A percentile compares a stretch with the other conserved stretches of the same genome.
These are phyloP conservation scores for Parachaetomium inaequale DNA, from an alignment of 495 filamentous ascomycete genomes.

Conservation along the genomic window DNA sequence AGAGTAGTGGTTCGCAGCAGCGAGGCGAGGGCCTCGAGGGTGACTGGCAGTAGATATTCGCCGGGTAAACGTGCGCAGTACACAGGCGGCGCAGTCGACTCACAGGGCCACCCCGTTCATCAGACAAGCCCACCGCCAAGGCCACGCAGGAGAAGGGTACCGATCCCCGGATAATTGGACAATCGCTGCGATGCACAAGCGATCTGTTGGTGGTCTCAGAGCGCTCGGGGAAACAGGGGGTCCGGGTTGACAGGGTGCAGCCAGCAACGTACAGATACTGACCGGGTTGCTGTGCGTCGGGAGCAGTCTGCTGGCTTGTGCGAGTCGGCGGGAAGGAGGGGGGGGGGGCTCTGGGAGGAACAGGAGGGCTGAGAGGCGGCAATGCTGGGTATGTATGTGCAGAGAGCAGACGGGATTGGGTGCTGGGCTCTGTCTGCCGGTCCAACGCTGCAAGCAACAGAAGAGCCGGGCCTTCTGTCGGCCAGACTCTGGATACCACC, in stretches of 20 bases:
- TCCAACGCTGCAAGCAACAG: constrained; percentile 18
- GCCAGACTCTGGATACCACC: constrained; percentile 28
- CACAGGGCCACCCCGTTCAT: constrained; percentile 17
- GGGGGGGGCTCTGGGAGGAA: constrained; percentile 1
- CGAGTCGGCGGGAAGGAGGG: background rate
- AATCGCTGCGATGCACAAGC: constrained; percentile 26
- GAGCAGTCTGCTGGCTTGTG: constrained; percentile 7
- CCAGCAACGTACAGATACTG: constrained; percentile 15
- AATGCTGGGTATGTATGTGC: constrained; percentile 14
- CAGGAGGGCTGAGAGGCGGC: constrained; percentile 15
- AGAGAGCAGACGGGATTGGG: constrained; percentile 23
- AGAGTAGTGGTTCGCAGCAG: constrained; percentile 15
- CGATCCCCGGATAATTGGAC: constrained; percentile 39
- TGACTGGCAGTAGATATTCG: constrained; percentile 33
- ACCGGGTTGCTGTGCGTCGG: constrained; percentile 18
- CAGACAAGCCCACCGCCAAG: constrained; percentile 28
- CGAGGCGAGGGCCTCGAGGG: constrained; percentile 23
- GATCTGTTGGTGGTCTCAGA: constrained; percentile 29
- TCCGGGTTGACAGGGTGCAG: constrained; percentile 9
- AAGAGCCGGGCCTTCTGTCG: constrained; percentile 29
- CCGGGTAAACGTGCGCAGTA: constrained; percentile 33
- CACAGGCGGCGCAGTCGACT: constrained; percentile 34
- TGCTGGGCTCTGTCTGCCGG: constrained; percentile 15
- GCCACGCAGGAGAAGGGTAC: constrained; percentile 26
- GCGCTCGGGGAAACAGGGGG: constrained; percentile 3